These are phyloP conservation scores for Kodamaea fungicola DNA, from an alignment of 1,139 yeast species.

Conservation along the genomic window DNA sequence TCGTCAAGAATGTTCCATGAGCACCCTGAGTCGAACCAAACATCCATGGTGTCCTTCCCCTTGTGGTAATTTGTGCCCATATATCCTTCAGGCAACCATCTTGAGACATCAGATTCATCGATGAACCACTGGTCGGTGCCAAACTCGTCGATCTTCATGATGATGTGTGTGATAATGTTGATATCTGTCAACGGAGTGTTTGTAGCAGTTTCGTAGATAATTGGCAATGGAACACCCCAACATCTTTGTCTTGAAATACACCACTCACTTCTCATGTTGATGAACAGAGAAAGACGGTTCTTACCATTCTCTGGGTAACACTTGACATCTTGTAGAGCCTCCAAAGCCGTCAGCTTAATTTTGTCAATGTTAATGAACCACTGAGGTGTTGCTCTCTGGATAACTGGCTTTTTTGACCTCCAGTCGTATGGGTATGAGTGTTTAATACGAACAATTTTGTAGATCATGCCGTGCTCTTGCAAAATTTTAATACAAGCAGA, in stretches of 20 bases:
- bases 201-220: conserved; percentile 58
- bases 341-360: conserved; percentile 60
- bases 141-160: conserved; percentile 47
- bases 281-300: conserved; percentile 68
- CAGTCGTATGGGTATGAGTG: conserved; percentile 97
- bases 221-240: conserved; percentile 99
- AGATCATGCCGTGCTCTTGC: conserved; percentile 42
- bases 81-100: conserved; percentile 66
- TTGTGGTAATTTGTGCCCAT: conserved; percentile 47
- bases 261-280: conserved; percentile 86
- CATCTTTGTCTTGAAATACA: conserved; percentile 93
- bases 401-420: conserved; percentile 94
- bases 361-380: conserved; percentile 89
- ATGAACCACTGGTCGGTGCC: conserved; percentile 85
- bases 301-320: conserved; percentile 75
- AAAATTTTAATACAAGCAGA: conserved; percentile 38
- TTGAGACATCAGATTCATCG: conserved; percentile 44
- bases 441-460: conserved; percentile 46
- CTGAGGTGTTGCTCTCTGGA: conserved; percentile 92
- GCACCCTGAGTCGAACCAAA: conserved; percentile 98
- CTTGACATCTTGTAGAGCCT: conserved; percentile 57
- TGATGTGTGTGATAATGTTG: conserved; percentile 51
- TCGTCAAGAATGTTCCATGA: conserved; percentile 73
- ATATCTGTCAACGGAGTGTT: conserved; percentile 57
- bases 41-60: conserved; percentile 94